Conservation (phyloP, 306 rosid genomes). For the Begonia loranthoides region DNA sequence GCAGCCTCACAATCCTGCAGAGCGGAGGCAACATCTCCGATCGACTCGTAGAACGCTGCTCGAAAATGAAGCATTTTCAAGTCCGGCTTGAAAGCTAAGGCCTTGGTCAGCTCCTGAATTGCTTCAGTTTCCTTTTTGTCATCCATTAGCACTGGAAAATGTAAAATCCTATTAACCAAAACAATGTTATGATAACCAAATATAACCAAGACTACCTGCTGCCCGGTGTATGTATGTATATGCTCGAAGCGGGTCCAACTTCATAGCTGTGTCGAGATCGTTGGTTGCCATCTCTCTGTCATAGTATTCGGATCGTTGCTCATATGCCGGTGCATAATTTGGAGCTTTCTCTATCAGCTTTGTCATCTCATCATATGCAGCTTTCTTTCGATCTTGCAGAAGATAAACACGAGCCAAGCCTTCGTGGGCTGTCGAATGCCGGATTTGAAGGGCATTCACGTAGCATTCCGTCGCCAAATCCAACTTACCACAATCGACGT, state of each 20-base stretch:
- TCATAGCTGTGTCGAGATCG: conserved; percentile 58
- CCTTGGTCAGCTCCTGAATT: conserved; percentile 56
- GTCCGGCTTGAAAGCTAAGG: conserved; percentile 66
- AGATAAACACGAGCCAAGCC: conserved; percentile 74
- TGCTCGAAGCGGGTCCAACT: conserved; percentile 63
- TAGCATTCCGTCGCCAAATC: conserved; percentile 64
- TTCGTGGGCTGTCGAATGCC: conserved; percentile 90
- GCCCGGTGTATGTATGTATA: conserved; percentile 86
- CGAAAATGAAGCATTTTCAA: conserved; percentile 77
- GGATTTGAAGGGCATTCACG: conserved; percentile 62
- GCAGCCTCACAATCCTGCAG: conserved; percentile 68
- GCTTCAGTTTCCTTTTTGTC: conserved; percentile 78
- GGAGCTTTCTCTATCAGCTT: conserved; percentile 59
- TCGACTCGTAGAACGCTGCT: conserved; percentile 70
- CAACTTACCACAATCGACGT: conserved; percentile 56
- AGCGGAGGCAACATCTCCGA: conserved; percentile 37
- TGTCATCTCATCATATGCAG: conserved; percentile 78
- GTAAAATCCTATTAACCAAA: neutral
- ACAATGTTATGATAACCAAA: neutral
- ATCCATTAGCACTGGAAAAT: conserved; percentile 65
- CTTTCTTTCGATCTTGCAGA: conserved; percentile 48
- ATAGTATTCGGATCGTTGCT: conserved; percentile 74
- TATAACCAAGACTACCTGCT: conserved; percentile 36
- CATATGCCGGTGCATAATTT: conserved; percentile 66
- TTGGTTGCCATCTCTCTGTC: conserved; percentile 62